Base-by-base conservation (phyloP, 768 basidiomycete genomes). In the Amanita muscaria region DNA sequence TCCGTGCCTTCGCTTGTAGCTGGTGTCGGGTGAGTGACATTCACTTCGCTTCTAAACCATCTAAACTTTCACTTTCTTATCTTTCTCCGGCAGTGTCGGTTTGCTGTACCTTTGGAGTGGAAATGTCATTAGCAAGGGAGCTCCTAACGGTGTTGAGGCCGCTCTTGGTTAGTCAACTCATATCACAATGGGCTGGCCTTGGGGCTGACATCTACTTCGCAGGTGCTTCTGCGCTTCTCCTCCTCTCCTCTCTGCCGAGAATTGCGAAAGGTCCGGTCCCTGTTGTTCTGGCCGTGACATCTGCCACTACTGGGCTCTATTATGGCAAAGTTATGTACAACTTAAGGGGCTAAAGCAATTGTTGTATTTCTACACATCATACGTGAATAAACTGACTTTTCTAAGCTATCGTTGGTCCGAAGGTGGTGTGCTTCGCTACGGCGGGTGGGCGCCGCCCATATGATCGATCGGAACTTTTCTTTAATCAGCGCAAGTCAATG, bases 1-100 rank as follows among this genome's bases (percentile, higher is more conserved):
- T 90, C 87, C 24, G 67, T 90, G 23, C 89, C 88, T 5, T 90
- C 89, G 10, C 60, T 91, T 32, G 77, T 90, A 15, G 88, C 88
- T 46, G 88, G 88, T 30, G 74, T 88, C 34, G 71, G 81, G 87
- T 89, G 53, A 33, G 79, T 52, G 23, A 29, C 27, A 29, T 29
- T n/a, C 4, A 11, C 5, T 12, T 12, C 23, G 19, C 23, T 11
- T 19, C 12, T 27, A 29, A 29, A 29, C 47, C 51, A 16, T 42
- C 27, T 43, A 11, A 34, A 16, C 10, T 23, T 18, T 31, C 18
- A 40, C 42, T 22, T 18, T 7, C 22, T 36, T 30, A 21, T 41
- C 15, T 34, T 34, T 29, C 7, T 6, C 6, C 22, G 24, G 0
- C 50, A 88, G 86, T 53, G 86, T 91, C 36, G 88, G 88, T 48